These are phyloP conservation scores for Aphanomyces euteiches DNA, from an alignment of 352 stramenopile species.

Conservation along the genomic window DNA sequence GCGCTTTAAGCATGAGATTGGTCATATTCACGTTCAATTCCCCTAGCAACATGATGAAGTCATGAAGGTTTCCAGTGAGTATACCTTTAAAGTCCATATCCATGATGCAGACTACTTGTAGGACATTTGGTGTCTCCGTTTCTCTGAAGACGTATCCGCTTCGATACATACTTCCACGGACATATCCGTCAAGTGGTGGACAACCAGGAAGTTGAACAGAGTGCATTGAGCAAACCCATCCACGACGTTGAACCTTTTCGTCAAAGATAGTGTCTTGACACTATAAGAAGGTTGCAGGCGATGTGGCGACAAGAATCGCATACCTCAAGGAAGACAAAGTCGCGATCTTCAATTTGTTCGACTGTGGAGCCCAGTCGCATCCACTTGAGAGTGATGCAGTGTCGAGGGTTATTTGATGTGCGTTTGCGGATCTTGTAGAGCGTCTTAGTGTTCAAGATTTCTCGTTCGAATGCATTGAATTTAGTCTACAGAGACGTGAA, in stretches of 20 bases:
- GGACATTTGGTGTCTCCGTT: constrained; percentile 10
- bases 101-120: constrained; percentile 28
- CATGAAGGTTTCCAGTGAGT: neutral
- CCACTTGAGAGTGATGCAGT: constrained; percentile 27
- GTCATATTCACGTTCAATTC: neutral
- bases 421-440: constrained; percentile 28
- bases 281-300: constrained; percentile 28
- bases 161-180: constrained; percentile 78
- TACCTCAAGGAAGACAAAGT: constrained; percentile 30
- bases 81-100: constrained; percentile 31
- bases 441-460: constrained; percentile 27
- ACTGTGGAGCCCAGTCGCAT: constrained; percentile 24
- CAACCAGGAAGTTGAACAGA: constrained; percentile 76
- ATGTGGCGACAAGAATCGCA: neutral
- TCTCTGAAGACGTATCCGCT: constrained; percentile 36
- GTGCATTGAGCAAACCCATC: constrained; percentile 79
- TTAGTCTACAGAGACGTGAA: neutral
- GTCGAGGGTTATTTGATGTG: constrained; percentile 13
- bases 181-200: constrained; percentile 61
- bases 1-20: constrained; percentile 27
- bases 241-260: constrained; percentile 57
- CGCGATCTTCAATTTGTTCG: constrained; percentile 23
- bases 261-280: constrained; percentile 73
- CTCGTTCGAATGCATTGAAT: constrained; percentile 27
- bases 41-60: neutral